phyloP scores from a whole-genome alignment of 495 filamentous ascomycete genomes.

The Penicillium crystallinum region DNA sequence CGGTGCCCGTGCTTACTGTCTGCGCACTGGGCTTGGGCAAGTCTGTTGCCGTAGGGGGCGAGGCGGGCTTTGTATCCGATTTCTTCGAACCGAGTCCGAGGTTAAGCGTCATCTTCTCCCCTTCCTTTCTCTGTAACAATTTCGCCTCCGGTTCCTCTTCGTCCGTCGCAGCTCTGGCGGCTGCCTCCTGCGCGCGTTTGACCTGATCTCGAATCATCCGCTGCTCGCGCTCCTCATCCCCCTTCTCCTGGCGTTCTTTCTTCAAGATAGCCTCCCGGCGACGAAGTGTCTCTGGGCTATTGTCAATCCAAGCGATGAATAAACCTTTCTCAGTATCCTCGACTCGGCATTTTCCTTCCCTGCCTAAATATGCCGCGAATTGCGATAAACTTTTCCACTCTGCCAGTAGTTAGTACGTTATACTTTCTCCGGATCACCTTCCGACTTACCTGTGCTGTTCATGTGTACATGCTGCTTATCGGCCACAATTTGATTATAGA shows the following conservation, averaged over 20 bases:
- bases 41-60: constrained; percentile 17
- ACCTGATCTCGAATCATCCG: constrained; percentile 74
- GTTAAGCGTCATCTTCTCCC: constrained; percentile 77
- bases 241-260: constrained; percentile 80
- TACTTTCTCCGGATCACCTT: not conserved
- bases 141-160: constrained; percentile 34
- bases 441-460: constrained; percentile 64
- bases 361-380: constrained; percentile 77
- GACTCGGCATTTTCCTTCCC: constrained; percentile 78
- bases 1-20: constrained; percentile 18
- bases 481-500: constrained; percentile 74
- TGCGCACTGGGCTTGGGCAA: constrained; percentile 17
- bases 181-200: constrained; percentile 52
- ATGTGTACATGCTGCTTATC: constrained; percentile 78
- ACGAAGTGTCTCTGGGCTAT: constrained; percentile 74
- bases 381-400: constrained; percentile 80
- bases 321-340: constrained; percentile 85
- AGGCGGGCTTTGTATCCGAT: constrained; percentile 26
- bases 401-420: not conserved
- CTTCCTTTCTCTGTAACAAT: constrained; percentile 62
- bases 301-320: constrained; percentile 86
- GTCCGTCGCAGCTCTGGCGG: constrained; percentile 35
- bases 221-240: constrained; percentile 86
- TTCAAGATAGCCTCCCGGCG: constrained; percentile 72
- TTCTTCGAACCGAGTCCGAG: constrained; percentile 52